Base-by-base conservation (phyloP, 2,329 filamentous ascomycete species). In the Ascochyta rabiei region DNA sequence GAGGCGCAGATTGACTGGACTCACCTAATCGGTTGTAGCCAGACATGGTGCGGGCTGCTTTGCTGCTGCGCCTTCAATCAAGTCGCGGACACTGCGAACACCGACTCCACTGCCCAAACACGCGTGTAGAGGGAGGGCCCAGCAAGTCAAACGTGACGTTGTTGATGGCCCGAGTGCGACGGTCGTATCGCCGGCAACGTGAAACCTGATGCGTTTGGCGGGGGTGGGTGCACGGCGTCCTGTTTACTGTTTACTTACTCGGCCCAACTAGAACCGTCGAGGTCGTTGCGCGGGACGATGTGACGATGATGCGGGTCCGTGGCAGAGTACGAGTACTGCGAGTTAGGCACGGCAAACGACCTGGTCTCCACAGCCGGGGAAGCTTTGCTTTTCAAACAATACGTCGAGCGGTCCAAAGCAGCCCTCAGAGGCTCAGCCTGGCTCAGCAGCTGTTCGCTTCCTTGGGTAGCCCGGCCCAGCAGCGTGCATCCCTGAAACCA, bases 21-120 rank as follows among this genome's bases (percentile, higher is more conserved):
- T 64, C 59, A 75, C 72, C 72, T 38, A 75, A 59, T 60, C 71
- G 63, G 47, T 75, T 73, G 62, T 75, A 75, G 55, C 63, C 62
- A 55, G 70, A 68, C 72, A 75, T 73, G 54, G 39, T 60, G 55
- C 51, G 40, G 52, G 46, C 28, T 47, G 19, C 38, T 44, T 33
- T 54, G 59, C 41, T 66, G 64, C 63, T 67, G 66, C 60, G 67
- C 66, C 63, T 56, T 66, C 50, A 53, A 59, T 53, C 56, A 52
- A 49, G 21, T 54, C 34, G 55, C 60, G 59, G 57, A 59, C 56
- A 60, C 54, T 61, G 57, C 56, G 39, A 61, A 62, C 38, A 55
- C 55, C 49, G 37, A 55, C 42, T 58, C 48, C 50, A 57, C 59
- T 48, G 53, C 44, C 53, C 58, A 61, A 63, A 64, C 50, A 64